These are phyloP conservation scores for Plantago major DNA, from an alignment of 257 asterid genomes.

Conservation along the genomic window DNA sequence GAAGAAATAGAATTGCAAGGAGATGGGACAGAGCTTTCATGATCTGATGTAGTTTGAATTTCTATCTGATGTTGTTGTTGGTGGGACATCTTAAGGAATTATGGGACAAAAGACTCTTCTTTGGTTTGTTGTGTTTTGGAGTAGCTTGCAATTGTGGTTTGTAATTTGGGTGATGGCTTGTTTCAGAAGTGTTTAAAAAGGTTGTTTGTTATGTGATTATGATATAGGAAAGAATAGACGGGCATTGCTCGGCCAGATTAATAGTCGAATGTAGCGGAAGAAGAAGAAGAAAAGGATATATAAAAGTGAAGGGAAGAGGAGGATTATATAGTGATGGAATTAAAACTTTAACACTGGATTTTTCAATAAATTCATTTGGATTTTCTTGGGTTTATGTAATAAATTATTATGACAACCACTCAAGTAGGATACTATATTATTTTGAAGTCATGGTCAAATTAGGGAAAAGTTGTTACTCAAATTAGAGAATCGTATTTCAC, in stretches of 20 bases:
- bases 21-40: constrained; percentile 53
- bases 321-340: not conserved
- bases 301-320: not conserved
- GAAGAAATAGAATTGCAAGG: constrained; percentile 11
- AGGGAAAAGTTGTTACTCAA: too few relatives aligned
- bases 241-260: too few relatives aligned
- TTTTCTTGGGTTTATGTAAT: not conserved
- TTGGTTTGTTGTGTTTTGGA: constrained; percentile 23
- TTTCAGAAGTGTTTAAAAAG: constrained; percentile 18
- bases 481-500: too few relatives aligned
- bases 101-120: not conserved
- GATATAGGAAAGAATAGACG: constrained; percentile 1
- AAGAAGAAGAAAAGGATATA: not conserved
- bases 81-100: constrained; percentile 28
- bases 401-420: not conserved
- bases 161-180: constrained; percentile 11
- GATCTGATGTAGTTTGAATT: not conserved
- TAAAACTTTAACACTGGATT: not conserved
- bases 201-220: constrained; percentile 8
- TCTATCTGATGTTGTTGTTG: constrained; percentile 11
- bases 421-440: too few relatives aligned
- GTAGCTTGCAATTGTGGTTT: constrained; percentile 60
- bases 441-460: too few relatives aligned
- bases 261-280: not conserved
- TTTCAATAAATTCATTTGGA: not conserved